phyloP scores from a whole-genome alignment of 2,329 filamentous ascomycete species.

The Diaporthe sp. region DNA sequence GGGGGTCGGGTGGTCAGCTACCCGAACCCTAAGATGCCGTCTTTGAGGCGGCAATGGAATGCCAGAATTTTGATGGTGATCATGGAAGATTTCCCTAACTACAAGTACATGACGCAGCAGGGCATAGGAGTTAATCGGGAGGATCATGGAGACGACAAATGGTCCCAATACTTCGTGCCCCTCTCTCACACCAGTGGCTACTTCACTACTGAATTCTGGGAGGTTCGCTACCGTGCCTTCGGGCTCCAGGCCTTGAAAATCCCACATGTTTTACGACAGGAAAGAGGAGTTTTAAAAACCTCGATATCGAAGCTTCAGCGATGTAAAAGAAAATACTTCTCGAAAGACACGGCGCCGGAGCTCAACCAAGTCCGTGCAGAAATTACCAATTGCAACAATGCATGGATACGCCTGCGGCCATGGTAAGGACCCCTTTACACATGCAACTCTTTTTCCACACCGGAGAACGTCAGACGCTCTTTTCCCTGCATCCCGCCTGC shows the following conservation, averaged over 20 bases:
- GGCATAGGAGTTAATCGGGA: background rate
- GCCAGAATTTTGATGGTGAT: background rate
- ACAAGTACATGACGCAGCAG: rapidly evolving
- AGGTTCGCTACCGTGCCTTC: background rate
- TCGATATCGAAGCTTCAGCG: rapidly evolving
- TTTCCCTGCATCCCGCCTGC: too few species aligned
- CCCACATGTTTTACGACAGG: background rate
- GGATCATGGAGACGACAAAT: background rate
- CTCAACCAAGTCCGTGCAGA: background rate
- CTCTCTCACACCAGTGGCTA: background rate
- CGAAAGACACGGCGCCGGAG: background rate
- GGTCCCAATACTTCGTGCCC: background rate
- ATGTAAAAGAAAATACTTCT: background rate
- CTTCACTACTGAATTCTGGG: background rate
- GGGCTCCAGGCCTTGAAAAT: background rate
- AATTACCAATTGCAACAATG: too few species aligned
- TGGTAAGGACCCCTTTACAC: background rate
- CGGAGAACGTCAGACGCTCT: too few species aligned
- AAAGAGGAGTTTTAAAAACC: background rate
- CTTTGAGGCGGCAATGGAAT: background rate
- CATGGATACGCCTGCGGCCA: background rate
- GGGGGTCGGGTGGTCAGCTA: background rate
- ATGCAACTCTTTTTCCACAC: background rate
- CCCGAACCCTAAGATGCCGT: background rate
- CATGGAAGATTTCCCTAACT: background rate